Base-by-base conservation (phyloP, 2,329 filamentous ascomycete genomes). In the Pseudocercospora eumusae region DNA sequence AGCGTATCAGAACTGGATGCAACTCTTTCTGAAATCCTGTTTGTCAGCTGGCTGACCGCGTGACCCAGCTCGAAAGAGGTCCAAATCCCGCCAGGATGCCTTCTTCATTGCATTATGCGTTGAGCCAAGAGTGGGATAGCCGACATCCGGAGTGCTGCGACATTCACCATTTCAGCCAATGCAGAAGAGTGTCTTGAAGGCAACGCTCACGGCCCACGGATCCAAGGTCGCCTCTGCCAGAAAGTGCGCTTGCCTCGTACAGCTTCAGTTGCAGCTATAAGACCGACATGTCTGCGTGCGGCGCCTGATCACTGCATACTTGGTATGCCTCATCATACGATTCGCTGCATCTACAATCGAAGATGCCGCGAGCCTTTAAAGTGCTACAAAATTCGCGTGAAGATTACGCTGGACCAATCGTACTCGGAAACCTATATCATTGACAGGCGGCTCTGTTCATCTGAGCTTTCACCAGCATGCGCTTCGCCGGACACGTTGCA, bases 11-110 rank as follows among this genome's bases (percentile, higher is more conserved):
- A 45, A n/a, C 42, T 45, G 42, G 42, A 23, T 20, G 42, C 18
- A 10, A 25, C 31, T 18, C 50, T 9, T 36, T 18, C 50, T 27
- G 50, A 23, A 31, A 33, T 33, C 31, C 50, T 21, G 50, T 36
- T 54, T 18, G 27, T 54, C 50, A 54, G 50, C 50, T 52, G 23
- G 50, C 50, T 54, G 50, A 28, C 50, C 50, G 28, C 50, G 50
- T 54, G 50, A 54, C 50, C 28, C n/a, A 21, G 50, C 28, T 31
- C 50, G 33, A 31, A 15, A 20, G 28, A 54, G 20, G 50, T 20
- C 28, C 27, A 54, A 33, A 23, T 54, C 20, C 50, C 50, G 50
- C 28, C 28, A 54, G 50, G 50, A 54, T 54, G 50, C 50, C 50
- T 54, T 54, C 50, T 54, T 36, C 28, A 54, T 36, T 54, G n/a